Evolutionary conservation across 345 rosid species (phyloP).

Genomic region (Melaleuca alternifolia): DNA sequence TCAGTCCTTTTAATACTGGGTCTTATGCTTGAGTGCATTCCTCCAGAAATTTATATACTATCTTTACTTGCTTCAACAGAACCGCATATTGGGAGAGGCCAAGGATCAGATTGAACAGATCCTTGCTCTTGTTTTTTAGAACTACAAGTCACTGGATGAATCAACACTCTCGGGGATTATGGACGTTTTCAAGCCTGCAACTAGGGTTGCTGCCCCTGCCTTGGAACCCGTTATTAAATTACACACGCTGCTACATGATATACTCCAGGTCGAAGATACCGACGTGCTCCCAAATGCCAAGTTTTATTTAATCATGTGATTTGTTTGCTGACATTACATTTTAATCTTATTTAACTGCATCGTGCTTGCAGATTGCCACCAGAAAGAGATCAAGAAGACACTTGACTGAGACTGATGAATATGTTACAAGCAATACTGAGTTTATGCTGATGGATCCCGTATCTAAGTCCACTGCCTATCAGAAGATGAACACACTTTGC

Average conservation of each 20-base stretch:
- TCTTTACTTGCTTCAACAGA: slow-evolving; percentile 29
- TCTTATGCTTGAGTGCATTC: neutral
- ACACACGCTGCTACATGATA: slow-evolving; percentile 80
- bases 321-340: neutral
- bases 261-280: slow-evolving; percentile 63
- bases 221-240: slow-evolving; percentile 84
- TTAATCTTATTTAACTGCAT: neutral
- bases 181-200: slow-evolving; percentile 67
- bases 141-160: slow-evolving; percentile 93
- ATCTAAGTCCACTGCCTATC: slow-evolving; percentile 75
- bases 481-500: slow-evolving; percentile 77
- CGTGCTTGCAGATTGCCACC: slow-evolving; percentile 55
- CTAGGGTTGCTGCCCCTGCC: slow-evolving; percentile 81
- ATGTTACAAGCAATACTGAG: slow-evolving; percentile 48
- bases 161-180: slow-evolving; percentile 60
- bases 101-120: slow-evolving; percentile 97
- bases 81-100: slow-evolving; percentile 82
- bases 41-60: neutral
- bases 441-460: slow-evolving; percentile 49
- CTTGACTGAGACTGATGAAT: slow-evolving; percentile 89
- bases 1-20: neutral
- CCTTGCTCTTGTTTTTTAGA: slow-evolving; percentile 75
- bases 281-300: neutral
- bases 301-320: neutral
- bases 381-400: slow-evolving; percentile 83